Percentiles rank a stretch among this genome's conserved stretches.
Evolutionary conservation across 306 rosid genomes (phyloP).

Genomic region (Abrus precatorius): DNA sequence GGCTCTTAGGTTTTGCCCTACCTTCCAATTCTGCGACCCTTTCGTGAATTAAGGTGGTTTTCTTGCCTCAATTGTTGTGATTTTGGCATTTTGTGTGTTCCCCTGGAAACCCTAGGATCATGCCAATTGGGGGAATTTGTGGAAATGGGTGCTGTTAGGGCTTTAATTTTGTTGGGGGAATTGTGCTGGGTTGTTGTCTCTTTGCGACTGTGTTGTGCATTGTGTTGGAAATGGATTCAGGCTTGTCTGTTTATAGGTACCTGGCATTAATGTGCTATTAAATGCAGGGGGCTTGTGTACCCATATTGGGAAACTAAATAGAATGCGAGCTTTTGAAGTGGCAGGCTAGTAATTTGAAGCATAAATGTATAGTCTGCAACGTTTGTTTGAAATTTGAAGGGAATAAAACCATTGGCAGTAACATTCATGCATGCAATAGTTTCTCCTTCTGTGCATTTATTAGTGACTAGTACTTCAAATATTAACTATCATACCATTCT

Average conservation of each 20-base stretch:
- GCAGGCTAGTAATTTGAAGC: slow-evolving; percentile 36
- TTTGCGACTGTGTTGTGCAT: slow-evolving; percentile 56
- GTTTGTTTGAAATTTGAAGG: slow-evolving; percentile 42
- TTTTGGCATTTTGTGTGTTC: slow-evolving; percentile 40
- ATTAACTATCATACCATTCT: not conserved
- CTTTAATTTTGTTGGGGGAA: slow-evolving; percentile 47
- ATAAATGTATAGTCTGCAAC: not conserved
- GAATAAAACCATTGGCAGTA: slow-evolving; percentile 46
- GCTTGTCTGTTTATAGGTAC: slow-evolving; percentile 42
- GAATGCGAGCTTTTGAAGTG: slow-evolving; percentile 35
- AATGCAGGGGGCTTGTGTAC: slow-evolving; percentile 43
- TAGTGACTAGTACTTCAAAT: slow-evolving; percentile 11
- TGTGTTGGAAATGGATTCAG: slow-evolving; percentile 56
- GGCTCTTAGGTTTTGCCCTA: slow-evolving; percentile 53
- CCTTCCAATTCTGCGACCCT: slow-evolving; percentile 53
- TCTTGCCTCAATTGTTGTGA: slow-evolving; percentile 47
- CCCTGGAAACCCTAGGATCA: slow-evolving; percentile 74
- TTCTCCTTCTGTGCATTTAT: slow-evolving; percentile 36
- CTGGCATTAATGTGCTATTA: slow-evolving; percentile 45
- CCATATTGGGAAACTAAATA: slow-evolving; percentile 38
- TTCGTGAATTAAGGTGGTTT: slow-evolving; percentile 63
- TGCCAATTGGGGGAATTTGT: slow-evolving; percentile 47
- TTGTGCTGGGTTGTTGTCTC: slow-evolving; percentile 40
- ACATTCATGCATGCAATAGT: slow-evolving; percentile 46
- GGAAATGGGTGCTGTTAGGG: slow-evolving; percentile 55